Conservation (phyloP, 2,329 filamentous ascomycete species). For the Colletotrichum trifolii region DNA sequence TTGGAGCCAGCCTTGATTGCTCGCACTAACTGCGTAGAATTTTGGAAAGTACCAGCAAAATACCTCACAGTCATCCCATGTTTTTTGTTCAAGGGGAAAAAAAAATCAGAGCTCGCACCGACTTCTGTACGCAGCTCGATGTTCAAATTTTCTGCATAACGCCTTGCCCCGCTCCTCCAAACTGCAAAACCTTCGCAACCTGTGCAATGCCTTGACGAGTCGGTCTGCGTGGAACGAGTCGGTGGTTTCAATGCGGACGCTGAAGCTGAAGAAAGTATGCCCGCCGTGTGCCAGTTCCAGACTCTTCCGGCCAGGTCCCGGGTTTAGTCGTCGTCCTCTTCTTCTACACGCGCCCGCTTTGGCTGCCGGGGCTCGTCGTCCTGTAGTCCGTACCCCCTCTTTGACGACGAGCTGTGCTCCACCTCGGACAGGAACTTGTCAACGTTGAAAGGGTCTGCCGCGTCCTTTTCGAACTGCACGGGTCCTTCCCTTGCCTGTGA, state of each 20-base stretch:
- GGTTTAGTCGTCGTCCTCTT: constrained; percentile 70
- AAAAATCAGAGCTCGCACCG: constrained; percentile 2
- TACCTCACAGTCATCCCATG: constrained; percentile 23
- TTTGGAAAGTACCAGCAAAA: background rate
- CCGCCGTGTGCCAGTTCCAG: too few species aligned
- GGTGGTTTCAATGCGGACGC: constrained; percentile 16
- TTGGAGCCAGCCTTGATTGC: constrained; percentile 3
- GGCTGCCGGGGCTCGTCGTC: constrained; percentile 68
- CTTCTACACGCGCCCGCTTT: constrained; percentile 84
- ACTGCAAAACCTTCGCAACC: background rate
- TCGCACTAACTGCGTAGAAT: constrained; percentile 16
- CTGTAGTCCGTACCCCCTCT: constrained; percentile 82
- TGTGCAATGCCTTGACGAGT: constrained; percentile 10
- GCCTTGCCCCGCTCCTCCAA: constrained; percentile 3
- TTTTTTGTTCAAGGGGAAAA: background rate
- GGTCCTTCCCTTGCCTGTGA: constrained; percentile 82
- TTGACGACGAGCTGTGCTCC: constrained; percentile 68
- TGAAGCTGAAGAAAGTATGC: too few species aligned
- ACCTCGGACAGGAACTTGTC: constrained; percentile 92
- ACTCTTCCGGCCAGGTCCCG: background rate
- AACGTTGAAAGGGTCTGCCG: constrained; percentile 87
- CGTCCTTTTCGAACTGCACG: constrained; percentile 95
- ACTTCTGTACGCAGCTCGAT: constrained; percentile 8
- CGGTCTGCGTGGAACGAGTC: background rate
- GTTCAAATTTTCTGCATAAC: constrained; percentile 18